Evolutionary conservation across 305 asterid genomes (phyloP).

Genomic region (Plantago lanceolata): DNA sequence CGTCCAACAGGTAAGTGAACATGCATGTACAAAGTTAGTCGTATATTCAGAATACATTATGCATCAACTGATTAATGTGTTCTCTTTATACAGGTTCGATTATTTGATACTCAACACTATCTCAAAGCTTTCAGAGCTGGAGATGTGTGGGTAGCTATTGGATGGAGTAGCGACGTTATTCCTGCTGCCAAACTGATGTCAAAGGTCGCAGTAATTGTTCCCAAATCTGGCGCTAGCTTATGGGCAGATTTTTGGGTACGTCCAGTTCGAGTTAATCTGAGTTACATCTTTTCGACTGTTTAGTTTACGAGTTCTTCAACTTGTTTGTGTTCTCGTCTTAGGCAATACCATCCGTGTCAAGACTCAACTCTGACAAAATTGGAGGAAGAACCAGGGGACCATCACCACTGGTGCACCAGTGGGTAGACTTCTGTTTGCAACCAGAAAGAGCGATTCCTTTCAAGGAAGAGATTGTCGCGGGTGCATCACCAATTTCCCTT

Average conservation of each 20-base stretch:
- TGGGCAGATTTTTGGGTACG: constrained; percentile 92
- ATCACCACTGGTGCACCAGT: constrained; percentile 71
- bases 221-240: constrained; percentile 78
- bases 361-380: constrained; percentile 46
- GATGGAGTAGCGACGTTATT: constrained; percentile 86
- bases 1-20: constrained; percentile 79
- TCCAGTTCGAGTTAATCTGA: too few species aligned
- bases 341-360: constrained; percentile 71
- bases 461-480: constrained; percentile 54
- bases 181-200: constrained; percentile 81
- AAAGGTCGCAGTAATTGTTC: constrained; percentile 71
- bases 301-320: not conserved
- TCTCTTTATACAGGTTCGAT: constrained; percentile 57
- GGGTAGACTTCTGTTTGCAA: constrained; percentile 89
- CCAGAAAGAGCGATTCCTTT: constrained; percentile 58
- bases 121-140: constrained; percentile 83
- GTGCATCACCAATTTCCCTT: constrained; percentile 72
- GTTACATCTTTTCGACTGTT: not conserved
- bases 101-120: constrained; percentile 76
- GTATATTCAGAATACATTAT: not conserved
- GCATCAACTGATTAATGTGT: constrained; percentile 4
- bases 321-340: constrained; percentile 20
- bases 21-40: too few species aligned
- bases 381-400: constrained; percentile 87
- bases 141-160: constrained; percentile 94